A percentile compares a stretch with the other conserved stretches of the same genome.
Conservation (phyloP, 192 early-diverging fungal species). For the Ramicandelaber brevisporus region DNA sequence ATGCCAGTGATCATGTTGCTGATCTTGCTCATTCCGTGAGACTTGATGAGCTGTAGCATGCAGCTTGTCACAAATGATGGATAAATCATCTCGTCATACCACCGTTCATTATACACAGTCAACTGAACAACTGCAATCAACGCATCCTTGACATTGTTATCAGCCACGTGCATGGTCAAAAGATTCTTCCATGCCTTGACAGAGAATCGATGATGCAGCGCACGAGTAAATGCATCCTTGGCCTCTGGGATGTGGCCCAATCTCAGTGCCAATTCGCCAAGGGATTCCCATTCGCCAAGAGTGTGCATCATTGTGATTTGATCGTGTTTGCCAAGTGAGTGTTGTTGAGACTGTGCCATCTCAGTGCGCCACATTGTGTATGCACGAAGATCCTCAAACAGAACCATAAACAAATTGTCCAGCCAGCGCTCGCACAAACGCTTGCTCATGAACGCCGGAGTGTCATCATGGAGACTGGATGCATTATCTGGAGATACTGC, state of each 20-base stretch:
- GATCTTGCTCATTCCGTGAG: slow-evolving; percentile 79
- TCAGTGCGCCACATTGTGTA: slow-evolving; percentile 86
- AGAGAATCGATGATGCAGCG: slow-evolving; percentile 75
- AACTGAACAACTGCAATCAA: slow-evolving; percentile 60
- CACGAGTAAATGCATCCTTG: slow-evolving; percentile 70
- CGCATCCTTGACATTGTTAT: slow-evolving; percentile 46
- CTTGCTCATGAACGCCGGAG: too few relatives aligned
- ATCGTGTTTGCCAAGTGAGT: too few relatives aligned
- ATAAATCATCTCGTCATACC: slow-evolving; percentile 79
- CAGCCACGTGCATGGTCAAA: slow-evolving; percentile 48
- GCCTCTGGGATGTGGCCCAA: slow-evolving; percentile 75
- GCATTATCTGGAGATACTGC: too few relatives aligned
- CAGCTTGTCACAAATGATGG: slow-evolving; percentile 66
- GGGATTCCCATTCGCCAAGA: slow-evolving; percentile 92
- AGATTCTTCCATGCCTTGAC: slow-evolving; percentile 72
- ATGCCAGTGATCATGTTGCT: slow-evolving; percentile 72
- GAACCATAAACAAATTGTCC: slow-evolving; percentile 96
- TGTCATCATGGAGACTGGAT: too few relatives aligned
- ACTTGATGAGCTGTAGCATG: slow-evolving; percentile 61
- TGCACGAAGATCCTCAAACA: slow-evolving; percentile 87
- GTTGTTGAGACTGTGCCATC: slow-evolving; percentile 44
- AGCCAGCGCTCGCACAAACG: slow-evolving; percentile 98
- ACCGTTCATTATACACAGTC: slow-evolving; percentile 62
- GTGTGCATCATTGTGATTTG: slow-evolving; percentile 73
- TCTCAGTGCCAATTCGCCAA: slow-evolving; percentile 75